Base-by-base conservation (phyloP, 1,284 basidiomycete genomes). In the Leccinum ponderosum region DNA sequence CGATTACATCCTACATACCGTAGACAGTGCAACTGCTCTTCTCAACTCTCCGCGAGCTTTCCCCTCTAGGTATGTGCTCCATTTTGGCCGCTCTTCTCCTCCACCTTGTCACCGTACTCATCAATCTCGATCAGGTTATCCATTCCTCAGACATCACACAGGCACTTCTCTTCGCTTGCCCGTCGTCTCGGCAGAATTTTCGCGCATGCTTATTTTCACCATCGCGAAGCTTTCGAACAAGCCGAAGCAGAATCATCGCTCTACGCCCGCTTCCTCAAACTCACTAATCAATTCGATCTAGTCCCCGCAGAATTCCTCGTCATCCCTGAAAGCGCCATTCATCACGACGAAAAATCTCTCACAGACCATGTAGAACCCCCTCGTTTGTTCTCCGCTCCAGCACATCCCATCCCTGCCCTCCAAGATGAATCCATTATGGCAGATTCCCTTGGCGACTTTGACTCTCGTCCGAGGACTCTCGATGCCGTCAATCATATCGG, bases 1-100 rank as follows among this genome's bases (percentile, higher is more conserved):
- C 60, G 96, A 98, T 80, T 98, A 98, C 76, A 97, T 97, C 63
- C 80, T 95, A 7, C 97, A 98, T 75, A 97, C 95, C 0, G 81
- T 97, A 12, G 96, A 98, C 77, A 94, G 91, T 65, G 94, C 95
- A 5, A 95, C 94, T 0, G 93, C 94, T 1, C 83, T 97, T n/a
- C 83, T 98, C 57, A 96, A 95, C 76, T 96, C 94, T 3, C 87
- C 94, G 3, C 83, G 93, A 56, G 90, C 93, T 15, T 98, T 99
- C 70, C 96, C 97, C 4, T 95, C 93, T 17, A 82, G 94, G 88
- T 93, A 69, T 62, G 79, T 68, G 53, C 39, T 20, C 42, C 35
- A 39, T 47, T 59, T 56, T 29, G 42, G n/a, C 54, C 50, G 2
- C 8, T 2, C 59, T 62, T 64, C 59, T 64, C 48, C 39, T 65